Evolutionary conservation across 768 basidiomycete genomes (phyloP).

Genomic region (Macrolepiota dolichaula): DNA sequence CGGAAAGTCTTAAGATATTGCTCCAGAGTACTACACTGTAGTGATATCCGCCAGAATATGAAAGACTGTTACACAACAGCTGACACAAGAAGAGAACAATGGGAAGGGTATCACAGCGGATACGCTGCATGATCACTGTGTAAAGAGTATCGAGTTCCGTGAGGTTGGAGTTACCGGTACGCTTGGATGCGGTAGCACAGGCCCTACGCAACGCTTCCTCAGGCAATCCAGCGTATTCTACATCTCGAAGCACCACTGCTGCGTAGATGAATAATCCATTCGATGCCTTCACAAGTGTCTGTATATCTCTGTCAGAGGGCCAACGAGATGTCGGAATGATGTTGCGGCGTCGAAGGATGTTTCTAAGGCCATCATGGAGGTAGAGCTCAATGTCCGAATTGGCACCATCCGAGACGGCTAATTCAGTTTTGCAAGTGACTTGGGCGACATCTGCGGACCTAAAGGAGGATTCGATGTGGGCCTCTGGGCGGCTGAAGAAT

Average conservation of each 20-base stretch:
- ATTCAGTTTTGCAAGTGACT: not conserved
- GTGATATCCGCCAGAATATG: not conserved
- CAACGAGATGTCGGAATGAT: not conserved
- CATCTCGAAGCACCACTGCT: too few species aligned
- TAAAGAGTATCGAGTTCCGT: too few species aligned
- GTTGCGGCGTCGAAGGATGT: not conserved
- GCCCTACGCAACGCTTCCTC: not conserved
- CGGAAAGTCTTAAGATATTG: not conserved
- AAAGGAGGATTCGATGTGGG: not conserved
- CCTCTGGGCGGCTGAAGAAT: too few species aligned
- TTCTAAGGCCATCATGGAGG: not conserved
- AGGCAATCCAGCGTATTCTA: not conserved
- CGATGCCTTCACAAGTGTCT: constrained; percentile 16
- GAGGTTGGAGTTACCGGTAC: not conserved
- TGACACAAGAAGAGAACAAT: not conserved
- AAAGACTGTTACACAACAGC: not conserved
- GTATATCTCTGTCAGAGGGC: constrained; percentile 11
- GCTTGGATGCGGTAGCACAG: not conserved
- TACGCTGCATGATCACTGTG: too few species aligned
- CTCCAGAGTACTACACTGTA: not conserved
- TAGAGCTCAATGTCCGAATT: constrained; percentile 2
- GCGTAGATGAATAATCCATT: constrained; percentile 24
- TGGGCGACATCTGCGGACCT: not conserved
- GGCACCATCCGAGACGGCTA: not conserved
- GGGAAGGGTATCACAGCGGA: not conserved